These are phyloP conservation scores for Chalciporus chontae DNA, from an alignment of 768 basidiomycete species.

Conservation along the genomic window DNA sequence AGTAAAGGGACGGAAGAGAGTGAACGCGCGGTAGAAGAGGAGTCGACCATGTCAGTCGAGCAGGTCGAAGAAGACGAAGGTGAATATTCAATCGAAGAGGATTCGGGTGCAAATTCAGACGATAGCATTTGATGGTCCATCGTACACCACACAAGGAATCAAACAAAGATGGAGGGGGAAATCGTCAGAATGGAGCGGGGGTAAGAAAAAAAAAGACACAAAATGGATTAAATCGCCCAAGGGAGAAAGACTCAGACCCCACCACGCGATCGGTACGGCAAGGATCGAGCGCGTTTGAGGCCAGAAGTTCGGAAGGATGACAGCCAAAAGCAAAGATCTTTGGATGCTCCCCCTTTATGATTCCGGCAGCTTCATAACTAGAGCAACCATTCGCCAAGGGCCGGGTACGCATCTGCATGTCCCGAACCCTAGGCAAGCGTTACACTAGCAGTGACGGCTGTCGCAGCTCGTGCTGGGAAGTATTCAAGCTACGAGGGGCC, in stretches of 20 bases:
- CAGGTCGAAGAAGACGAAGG: neutral
- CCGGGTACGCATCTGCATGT: neutral
- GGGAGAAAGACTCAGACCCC: neutral
- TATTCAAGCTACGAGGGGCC: neutral
- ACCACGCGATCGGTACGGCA: neutral
- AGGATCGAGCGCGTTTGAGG: slow-evolving; percentile 3
- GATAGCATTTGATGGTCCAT: slow-evolving; percentile 6
- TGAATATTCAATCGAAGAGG: neutral
- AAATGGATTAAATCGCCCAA: neutral
- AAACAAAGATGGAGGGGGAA: neutral
- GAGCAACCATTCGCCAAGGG: neutral
- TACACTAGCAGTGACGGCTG: no score
- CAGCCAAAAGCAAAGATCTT: neutral
- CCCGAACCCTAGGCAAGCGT: neutral
- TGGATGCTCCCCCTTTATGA: neutral
- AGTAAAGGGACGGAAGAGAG: neutral
- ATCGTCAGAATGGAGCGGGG: neutral
- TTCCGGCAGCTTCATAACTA: neutral
- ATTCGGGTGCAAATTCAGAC: neutral
- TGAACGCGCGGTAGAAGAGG: slow-evolving; percentile 6
- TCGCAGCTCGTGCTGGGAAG: neutral
- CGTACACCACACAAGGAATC: neutral
- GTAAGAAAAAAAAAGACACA: neutral
- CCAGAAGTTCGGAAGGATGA: slow-evolving; percentile 9
- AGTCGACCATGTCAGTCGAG: neutral